phyloP scores from a whole-genome alignment of 768 basidiomycete genomes.

The Scleroderma citrinum region DNA sequence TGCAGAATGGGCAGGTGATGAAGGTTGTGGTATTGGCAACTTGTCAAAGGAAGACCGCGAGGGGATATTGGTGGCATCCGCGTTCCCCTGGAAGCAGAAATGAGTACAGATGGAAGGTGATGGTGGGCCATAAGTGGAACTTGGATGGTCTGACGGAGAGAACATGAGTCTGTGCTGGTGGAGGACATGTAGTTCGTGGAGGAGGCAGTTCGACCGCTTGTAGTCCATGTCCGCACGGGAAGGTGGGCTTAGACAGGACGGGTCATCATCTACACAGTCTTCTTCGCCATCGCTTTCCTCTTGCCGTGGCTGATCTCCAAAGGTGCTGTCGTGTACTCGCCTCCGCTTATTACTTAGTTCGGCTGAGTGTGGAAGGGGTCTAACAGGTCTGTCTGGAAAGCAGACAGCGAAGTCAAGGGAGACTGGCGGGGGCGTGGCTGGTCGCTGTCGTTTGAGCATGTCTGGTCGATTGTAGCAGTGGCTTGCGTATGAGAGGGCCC shows the following conservation, averaged over 20 bases:
- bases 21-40: not conserved
- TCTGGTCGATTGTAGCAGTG: conserved; percentile 5
- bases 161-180: conserved; percentile 58
- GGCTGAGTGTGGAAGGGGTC: conserved; percentile 15
- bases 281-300: conserved; percentile 25
- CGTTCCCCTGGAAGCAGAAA: not conserved
- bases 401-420: conserved; percentile 21
- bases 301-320: not conserved
- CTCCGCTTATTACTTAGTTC: conserved; percentile 45
- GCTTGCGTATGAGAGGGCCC: too few relatives aligned
- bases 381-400: conserved; percentile 10
- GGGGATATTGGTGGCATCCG: not conserved
- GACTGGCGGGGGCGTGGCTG: conserved; percentile 37
- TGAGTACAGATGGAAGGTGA: not conserved
- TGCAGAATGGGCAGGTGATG: conserved; percentile 1
- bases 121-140: not conserved
- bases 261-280: conserved; percentile 29
- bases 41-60: conserved; percentile 5
- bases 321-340: conserved; percentile 27
- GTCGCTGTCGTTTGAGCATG: conserved; percentile 55
- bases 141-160: conserved; percentile 5
- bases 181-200: conserved; percentile 65
- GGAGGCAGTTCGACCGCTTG: conserved; percentile 54
- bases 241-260: conserved; percentile 11
- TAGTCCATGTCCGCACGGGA: conserved; percentile 34